phyloP scores from a whole-genome alignment of 331 rosid genomes.

The Spiraea crenata region DNA sequence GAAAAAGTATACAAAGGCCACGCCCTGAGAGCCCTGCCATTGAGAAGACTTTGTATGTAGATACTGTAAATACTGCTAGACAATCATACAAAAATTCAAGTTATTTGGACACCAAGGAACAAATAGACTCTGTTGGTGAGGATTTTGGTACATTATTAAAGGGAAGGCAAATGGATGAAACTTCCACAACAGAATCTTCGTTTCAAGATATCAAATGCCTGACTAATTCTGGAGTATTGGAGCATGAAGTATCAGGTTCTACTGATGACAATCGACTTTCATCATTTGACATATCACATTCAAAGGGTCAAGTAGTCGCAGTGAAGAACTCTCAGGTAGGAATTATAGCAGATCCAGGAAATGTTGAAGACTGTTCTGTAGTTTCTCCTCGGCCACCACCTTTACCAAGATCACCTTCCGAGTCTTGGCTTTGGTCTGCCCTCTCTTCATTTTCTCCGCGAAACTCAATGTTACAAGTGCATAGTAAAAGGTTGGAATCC shows the following conservation, averaged over 20 bases:
- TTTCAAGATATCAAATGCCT: constrained; percentile 38
- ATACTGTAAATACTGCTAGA: constrained; percentile 49
- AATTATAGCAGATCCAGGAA: constrained; percentile 32
- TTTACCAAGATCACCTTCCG: constrained; percentile 87
- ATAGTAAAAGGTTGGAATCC: constrained; percentile 40
- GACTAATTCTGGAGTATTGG: constrained; percentile 29
- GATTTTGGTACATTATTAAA: constrained; percentile 25
- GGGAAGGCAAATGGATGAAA: constrained; percentile 31
- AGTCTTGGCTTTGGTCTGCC: constrained; percentile 95
- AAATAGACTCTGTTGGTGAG: constrained; percentile 23
- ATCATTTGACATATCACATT: constrained; percentile 28
- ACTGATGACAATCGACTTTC: constrained; percentile 30
- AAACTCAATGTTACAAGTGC: constrained; percentile 35
- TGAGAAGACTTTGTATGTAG: constrained; percentile 87
- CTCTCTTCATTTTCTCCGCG: constrained; percentile 53
- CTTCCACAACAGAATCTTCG: constrained; percentile 31
- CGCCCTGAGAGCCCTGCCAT: constrained; percentile 40
- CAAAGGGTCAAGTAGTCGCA: constrained; percentile 31
- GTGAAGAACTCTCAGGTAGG: constrained; percentile 27
- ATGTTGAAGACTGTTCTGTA: constrained; percentile 21
- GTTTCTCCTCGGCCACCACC: constrained; percentile 70
- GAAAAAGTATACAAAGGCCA: constrained; percentile 34
- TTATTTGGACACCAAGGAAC: constrained; percentile 35
- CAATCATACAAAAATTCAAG: constrained; percentile 31
- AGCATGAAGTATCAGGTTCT: constrained; percentile 34